Base-by-base conservation (phyloP, 345 rosid species). In the Carallia pectinifolia region DNA sequence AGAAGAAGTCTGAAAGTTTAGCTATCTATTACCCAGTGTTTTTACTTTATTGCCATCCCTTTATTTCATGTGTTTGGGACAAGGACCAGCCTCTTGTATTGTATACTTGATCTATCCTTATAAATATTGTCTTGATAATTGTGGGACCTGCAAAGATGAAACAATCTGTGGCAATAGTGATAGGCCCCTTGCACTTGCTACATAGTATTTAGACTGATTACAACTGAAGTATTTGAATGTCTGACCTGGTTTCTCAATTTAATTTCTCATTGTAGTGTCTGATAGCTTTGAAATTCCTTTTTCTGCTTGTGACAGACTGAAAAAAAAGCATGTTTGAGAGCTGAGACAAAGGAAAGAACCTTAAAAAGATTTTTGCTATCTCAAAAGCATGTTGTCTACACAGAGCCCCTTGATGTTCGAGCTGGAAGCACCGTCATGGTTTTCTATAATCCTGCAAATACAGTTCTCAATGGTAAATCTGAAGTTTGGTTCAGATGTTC, bases 401-500 rank as follows among this genome's bases (percentile, higher is more conserved):
- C 97, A 0, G 90, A 94, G 66, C 98, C 98, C 61, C 84, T 94
- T 54, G 87, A 86, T 72, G 74, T 94, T 75, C 85, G 84, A 67
- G 98, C 97, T 29, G 98, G 98, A 77, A 85, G 72, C 36, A 70
- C 73, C 0, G 90, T 74, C 69, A 87, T 85, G 6, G 85, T 91
- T 66, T 80, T 88, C 58, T 94, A 94, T 69, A 94, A 94, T 73
- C 97, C 98, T 77, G 68, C 89, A n/a, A 88, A 84, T 77, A 87
- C 96, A 1, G 84, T 86, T 77, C 85, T 94, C 71, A 88, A 86
- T 66, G 96, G 95, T 65, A 94, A 91, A 74, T 76, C 87, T 36
- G 95, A 94, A 75, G 80, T 88, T 78, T 94, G 96, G 98, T 88
- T 91, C 82, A 89, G 93, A 86, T 79, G 92, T 71, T 91, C 97